phyloP scores from a whole-genome alignment of 371 early-diverging fungal genomes.

The Massospora cicadina region DNA sequence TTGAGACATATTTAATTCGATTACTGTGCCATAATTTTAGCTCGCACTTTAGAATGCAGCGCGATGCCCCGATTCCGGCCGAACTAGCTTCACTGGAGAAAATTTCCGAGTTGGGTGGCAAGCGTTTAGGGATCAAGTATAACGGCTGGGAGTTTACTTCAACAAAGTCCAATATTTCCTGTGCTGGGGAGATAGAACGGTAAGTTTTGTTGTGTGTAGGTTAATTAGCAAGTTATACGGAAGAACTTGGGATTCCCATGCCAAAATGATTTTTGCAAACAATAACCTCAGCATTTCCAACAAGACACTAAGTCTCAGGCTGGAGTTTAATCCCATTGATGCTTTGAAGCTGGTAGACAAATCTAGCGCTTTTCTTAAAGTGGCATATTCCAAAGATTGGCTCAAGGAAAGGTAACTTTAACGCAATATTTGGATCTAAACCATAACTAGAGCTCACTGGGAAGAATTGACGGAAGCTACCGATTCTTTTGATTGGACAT shows the following conservation, averaged over 20 bases:
- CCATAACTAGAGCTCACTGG: conserved; percentile 26
- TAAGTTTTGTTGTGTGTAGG: background rate
- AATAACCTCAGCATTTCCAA: conserved; percentile 36
- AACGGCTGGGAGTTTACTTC: background rate
- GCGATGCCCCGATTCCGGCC: too few species aligned
- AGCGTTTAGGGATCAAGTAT: background rate
- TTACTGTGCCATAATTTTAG: too few species aligned
- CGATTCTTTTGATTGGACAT: conserved; percentile 93
- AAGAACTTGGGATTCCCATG: conserved; percentile 51
- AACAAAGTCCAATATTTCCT: conserved; percentile 3
- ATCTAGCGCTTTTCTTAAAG: conserved; percentile 21
- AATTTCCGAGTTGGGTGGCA: background rate
- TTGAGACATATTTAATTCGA: too few species aligned
- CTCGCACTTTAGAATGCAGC: too few species aligned
- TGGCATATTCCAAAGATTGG: conserved; percentile 74
- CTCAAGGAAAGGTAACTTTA: conserved; percentile 41
- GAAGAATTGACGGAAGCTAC: conserved; percentile 59
- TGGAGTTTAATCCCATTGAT: conserved; percentile 47
- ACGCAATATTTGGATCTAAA: background rate
- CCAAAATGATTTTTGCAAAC: conserved; percentile 92
- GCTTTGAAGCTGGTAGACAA: conserved; percentile 47
- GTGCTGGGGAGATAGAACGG: background rate
- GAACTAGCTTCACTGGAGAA: too few species aligned
- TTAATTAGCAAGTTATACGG: background rate
- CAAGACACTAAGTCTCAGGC: conserved; percentile 20